A percentile compares a stretch with the other conserved stretches of the same genome.
Conservation (phyloP, 2,329 filamentous ascomycete species). For the Trichophyton mentagrophytes region DNA sequence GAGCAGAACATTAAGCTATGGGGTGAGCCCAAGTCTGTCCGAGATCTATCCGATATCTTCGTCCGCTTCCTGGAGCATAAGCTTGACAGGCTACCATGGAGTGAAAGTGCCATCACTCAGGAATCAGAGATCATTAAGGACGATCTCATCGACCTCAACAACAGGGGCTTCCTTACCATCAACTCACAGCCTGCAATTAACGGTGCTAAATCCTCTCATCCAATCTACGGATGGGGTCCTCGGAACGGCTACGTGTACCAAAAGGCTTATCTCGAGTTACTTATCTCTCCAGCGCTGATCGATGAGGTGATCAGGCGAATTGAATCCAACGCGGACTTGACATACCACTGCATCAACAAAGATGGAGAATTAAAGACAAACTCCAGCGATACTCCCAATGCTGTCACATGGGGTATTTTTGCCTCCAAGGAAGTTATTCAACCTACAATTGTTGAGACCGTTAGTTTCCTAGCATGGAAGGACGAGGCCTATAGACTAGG, state of each 20-base stretch:
- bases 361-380: conserved; percentile 73
- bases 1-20: conserved; percentile 92
- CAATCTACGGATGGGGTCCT: conserved; percentile 87
- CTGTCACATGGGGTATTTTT: conserved; percentile 99
- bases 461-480: conserved; percentile 97
- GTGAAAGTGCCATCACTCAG: conserved; percentile 69
- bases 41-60: conserved; percentile 73
- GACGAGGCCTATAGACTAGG: conserved; percentile 93
- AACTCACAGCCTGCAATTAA: conserved; percentile 96
- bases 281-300: conserved; percentile 71
- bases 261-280: conserved; percentile 88
- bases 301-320: conserved; percentile 65
- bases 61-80: conserved; percentile 71
- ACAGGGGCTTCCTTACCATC: conserved; percentile 78
- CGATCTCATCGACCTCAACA: conserved; percentile 69
- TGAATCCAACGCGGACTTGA: conserved; percentile 65
- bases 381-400: conserved; percentile 73
- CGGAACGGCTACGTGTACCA: conserved; percentile 95
- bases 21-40: conserved; percentile 69
- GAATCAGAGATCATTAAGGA: conserved; percentile 69
- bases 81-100: conserved; percentile 80
- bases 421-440: conserved; percentile 99
- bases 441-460: conserved; percentile 95
- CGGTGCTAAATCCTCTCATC: conserved; percentile 74
- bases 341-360: conserved; percentile 88